phyloP scores from a whole-genome alignment of 768 basidiomycete species.

The Saitozyma podzolica region DNA sequence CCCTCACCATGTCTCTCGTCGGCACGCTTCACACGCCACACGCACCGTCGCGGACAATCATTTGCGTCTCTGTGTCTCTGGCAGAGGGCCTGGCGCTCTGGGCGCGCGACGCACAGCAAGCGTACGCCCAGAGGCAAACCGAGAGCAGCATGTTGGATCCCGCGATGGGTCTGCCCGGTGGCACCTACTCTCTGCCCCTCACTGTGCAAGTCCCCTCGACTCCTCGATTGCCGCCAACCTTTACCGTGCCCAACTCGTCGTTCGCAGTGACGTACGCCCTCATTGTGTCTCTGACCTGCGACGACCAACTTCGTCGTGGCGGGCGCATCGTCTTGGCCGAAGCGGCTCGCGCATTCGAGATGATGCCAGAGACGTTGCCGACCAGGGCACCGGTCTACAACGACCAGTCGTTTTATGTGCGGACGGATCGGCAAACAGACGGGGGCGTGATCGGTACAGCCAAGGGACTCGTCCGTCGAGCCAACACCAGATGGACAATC shows the following conservation, averaged over 20 bases:
- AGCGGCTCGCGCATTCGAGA: slow-evolving; percentile 39
- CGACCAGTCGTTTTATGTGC: slow-evolving; percentile 30
- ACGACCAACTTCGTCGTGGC: slow-evolving; percentile 29
- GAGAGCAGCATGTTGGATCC: slow-evolving; percentile 26
- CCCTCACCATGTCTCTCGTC: slow-evolving; percentile 43
- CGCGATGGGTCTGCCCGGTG: slow-evolving; percentile 32
- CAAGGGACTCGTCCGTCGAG: slow-evolving; percentile 8
- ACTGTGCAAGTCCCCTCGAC: slow-evolving; percentile 46
- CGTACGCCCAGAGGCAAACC: slow-evolving; percentile 19
- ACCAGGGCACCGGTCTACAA: slow-evolving; percentile 30
- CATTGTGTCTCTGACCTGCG: slow-evolving; percentile 35
- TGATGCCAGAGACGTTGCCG: slow-evolving; percentile 47
- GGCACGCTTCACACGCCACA: slow-evolving; percentile 36
- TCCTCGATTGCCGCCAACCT: slow-evolving; percentile 40
- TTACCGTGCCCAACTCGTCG: slow-evolving; percentile 26
- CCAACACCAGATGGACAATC: slow-evolving; percentile 34
- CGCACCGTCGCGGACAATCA: slow-evolving; percentile 36
- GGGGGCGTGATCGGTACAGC: slow-evolving; percentile 2
- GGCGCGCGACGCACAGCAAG: slow-evolving; percentile 38
- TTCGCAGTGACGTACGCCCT: slow-evolving; percentile 47
- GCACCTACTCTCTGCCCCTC: slow-evolving; percentile 43
- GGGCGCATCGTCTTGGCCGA: slow-evolving; percentile 31
- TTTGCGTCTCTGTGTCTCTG: slow-evolving; percentile 46
- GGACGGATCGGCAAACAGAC: slow-evolving; percentile 7
- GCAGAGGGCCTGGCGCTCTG: slow-evolving; percentile 41